Evolutionary conservation across 1,284 basidiomycete genomes (phyloP), one percentile per base, ranked within the genome.

Genomic region (Coriolopsis trogii): DNA sequence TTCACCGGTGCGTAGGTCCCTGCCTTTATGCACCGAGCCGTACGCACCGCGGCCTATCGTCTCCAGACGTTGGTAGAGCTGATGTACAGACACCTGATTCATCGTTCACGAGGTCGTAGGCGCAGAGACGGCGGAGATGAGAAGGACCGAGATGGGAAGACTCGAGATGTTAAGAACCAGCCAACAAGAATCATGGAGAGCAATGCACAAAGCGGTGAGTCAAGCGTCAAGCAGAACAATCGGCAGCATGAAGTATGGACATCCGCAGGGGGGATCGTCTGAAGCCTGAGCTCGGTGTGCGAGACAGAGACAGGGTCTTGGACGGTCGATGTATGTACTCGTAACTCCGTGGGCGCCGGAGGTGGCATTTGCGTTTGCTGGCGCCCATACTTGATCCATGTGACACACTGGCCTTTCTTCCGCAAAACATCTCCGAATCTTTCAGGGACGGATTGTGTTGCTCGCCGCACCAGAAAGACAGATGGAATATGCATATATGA

Each of bases 11-110:
- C 87, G 81, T 38, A 91, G 78, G 62, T 97, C 91, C 50, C 87
- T 75, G n/a, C 92, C 95, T 67, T 91, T 93, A 76, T 95, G 92
- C n/a, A 98, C 95, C 7, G 93, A 93, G 43, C 95, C 95, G 72
- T 95, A 97, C 6, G 93, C 92, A 55, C 95, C 95, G 72, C 93
- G 95, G n/a, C 95, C 95, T 33, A 84, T 73, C 38, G 82, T 80
- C 59, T 86, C 82, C 23, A 83, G 74, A 63, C 80, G 77, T 67
- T 75, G 68, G 63, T 75, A 79, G 49, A 78, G 70, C 56, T 77
- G 73, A 56, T 73, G 73, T 18, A 75, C 73, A 41, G 71, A 71
- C 26, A 60, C 67, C 18, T 49, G 59, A 1, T 60, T 56, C 50
- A 64, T 61, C 46, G 58, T 57, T 21, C 24, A 37, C 20, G 25